Percentiles rank a stretch among this genome's conserved stretches.
These are phyloP conservation scores for Seminavis robusta DNA, from an alignment of 108 stramenopile species.

Conservation along the genomic window DNA sequence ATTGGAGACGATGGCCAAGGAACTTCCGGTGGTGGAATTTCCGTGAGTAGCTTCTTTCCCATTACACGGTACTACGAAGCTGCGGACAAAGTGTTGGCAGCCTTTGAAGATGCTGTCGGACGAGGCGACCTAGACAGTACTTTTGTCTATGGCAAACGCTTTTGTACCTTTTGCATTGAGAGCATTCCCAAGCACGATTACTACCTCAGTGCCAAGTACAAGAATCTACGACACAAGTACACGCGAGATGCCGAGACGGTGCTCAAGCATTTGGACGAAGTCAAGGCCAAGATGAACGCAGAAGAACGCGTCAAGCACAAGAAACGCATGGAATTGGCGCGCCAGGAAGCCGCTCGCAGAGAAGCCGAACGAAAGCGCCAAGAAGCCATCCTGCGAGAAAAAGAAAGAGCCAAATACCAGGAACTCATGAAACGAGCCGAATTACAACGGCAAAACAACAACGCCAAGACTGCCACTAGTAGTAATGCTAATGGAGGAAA, in stretches of 20 bases:
- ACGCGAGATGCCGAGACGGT: slow-evolving; percentile 55
- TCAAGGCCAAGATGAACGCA: slow-evolving; percentile 71
- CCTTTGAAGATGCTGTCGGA: slow-evolving; percentile 32
- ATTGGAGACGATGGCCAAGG: too few species aligned
- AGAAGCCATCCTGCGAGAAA: slow-evolving; percentile 9
- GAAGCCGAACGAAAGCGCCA: slow-evolving; percentile 33
- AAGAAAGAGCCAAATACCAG: slow-evolving; percentile 7
- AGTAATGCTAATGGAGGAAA: neutral
- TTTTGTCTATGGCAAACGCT: slow-evolving; percentile 75
- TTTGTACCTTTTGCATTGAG: slow-evolving; percentile 64
- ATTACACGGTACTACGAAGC: slow-evolving; percentile 72
- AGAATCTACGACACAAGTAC: slow-evolving; percentile 29
- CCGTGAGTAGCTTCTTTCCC: slow-evolving; percentile 69
- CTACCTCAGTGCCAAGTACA: slow-evolving; percentile 42
- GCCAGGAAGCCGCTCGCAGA: slow-evolving; percentile 20
- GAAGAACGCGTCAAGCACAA: slow-evolving; percentile 59
- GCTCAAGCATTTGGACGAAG: slow-evolving; percentile 55
- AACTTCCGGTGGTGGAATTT: slow-evolving; percentile 8
- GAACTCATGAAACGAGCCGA: slow-evolving; percentile 19
- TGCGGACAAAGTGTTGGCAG: slow-evolving; percentile 55
- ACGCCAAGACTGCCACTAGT: neutral
- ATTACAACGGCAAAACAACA: slow-evolving; percentile 7
- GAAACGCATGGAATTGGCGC: too few species aligned
- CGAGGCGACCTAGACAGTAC: slow-evolving; percentile 59
- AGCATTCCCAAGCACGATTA: slow-evolving; percentile 73